Base-by-base conservation (phyloP, 768 basidiomycete genomes). In the Psilocybe azurescens region DNA sequence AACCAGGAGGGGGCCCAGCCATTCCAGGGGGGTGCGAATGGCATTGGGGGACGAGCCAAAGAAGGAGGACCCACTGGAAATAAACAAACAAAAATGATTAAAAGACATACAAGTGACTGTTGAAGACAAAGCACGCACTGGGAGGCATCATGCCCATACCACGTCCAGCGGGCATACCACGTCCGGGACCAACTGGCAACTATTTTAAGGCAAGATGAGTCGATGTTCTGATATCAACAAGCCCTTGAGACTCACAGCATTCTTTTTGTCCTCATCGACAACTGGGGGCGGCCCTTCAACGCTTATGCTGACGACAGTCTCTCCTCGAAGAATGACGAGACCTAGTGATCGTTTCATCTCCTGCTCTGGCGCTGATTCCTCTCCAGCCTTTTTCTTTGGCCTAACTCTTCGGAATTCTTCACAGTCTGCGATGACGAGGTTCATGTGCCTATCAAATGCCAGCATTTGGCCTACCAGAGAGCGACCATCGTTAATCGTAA, bases 381-480 rank as follows among this genome's bases (percentile, higher is more conserved):
- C 89, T 29, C 92, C 93, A 13, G 86, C 73, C 80, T 97, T 93
- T 82, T 95, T 95, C 83, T 99, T 98, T 41, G 91, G 91, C 66
- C 92, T 81, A 46, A 99, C 89, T 66, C 92, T 88, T 70, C 97
- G 81, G 74, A 99, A 99, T 78, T 99, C 97, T 77, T 99, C 97
- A 73, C 96, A 98, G 69, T 99, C 97, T 14, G 97, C 95, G 58
- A 99, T 80, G 49, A 99, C 97, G 69, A 99, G 83, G 79, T 99
- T 99, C 97, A 99, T 99, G 78, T 99, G 97, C 72, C 93, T 90
- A 81, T 99, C 97, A 75, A 98, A 99, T 56, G 97, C 97, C 75
- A 99, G 91, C 94, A 99, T 97, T 80, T 99, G 97, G 46, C 97
- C 97, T 50, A 93, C 94, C 70, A 99, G 81, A 59, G 92, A 87